Evolutionary conservation across 2,329 filamentous ascomycete genomes (phyloP).

Genomic region (Trematosphaeria pertusa): DNA sequence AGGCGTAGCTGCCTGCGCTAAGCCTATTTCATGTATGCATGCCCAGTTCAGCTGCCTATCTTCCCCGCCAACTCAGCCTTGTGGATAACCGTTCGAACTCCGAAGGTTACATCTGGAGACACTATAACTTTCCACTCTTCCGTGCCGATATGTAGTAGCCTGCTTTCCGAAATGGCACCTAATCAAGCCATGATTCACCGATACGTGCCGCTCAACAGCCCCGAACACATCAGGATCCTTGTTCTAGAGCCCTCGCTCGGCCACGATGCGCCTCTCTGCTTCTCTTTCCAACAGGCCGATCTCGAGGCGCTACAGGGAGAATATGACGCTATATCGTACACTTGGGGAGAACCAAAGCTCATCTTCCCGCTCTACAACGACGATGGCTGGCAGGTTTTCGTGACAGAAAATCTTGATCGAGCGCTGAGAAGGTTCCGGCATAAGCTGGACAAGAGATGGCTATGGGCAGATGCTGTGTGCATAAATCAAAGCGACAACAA

Average conservation of each 20-base stretch:
- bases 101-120: no score
- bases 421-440: slow-evolving; percentile 10
- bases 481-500: slow-evolving; percentile 22
- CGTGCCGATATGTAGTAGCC: no score
- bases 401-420: slow-evolving; percentile 16
- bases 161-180: no score
- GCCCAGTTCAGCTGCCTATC: no score
- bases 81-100: no score
- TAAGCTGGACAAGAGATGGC: not conserved
- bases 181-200: no score
- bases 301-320: slow-evolving; percentile 1
- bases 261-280: not conserved
- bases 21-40: no score
- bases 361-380: not conserved
- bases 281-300: slow-evolving; percentile 1
- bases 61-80: no score
- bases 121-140: no score
- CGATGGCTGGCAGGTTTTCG: not conserved
- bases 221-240: slow-evolving; percentile 1
- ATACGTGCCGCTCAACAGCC: not conserved
- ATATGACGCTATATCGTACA: slow-evolving; percentile 23
- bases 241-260: slow-evolving; percentile 3
- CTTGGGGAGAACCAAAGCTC: slow-evolving; percentile 8
- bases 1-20: no score
- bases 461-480: slow-evolving; percentile 25